Evolutionary conservation across 306 rosid genomes (phyloP).

Genomic region (Medicago arabica): DNA sequence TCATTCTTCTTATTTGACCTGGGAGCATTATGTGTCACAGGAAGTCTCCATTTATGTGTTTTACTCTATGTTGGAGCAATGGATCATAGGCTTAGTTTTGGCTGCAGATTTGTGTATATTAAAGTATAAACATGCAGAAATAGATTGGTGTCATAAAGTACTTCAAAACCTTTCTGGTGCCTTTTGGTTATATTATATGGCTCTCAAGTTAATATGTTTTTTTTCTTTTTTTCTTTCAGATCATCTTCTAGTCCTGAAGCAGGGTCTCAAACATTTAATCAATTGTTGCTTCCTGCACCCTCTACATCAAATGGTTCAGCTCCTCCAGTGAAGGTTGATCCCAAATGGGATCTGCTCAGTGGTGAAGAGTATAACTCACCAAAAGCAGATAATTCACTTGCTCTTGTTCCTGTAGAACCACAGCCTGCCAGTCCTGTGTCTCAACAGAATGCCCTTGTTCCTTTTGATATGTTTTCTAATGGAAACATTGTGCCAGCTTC

Average conservation of each 20-base stretch:
- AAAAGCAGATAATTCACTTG: conserved; percentile 78
- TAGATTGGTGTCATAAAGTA: conserved; percentile 24
- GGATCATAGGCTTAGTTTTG: conserved; percentile 22
- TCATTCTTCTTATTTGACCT: conserved; percentile 26
- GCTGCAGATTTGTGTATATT: conserved; percentile 12
- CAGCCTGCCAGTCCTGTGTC: conserved; percentile 62
- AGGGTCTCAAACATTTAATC: conserved; percentile 74
- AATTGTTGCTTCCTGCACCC: conserved; percentile 80
- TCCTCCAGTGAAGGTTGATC: conserved; percentile 55
- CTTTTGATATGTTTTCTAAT: conserved; percentile 79
- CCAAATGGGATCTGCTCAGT: conserved; percentile 90
- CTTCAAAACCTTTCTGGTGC: conserved; percentile 19
- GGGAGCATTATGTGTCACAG: conserved; percentile 34
- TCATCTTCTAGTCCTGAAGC: conserved; percentile 65
- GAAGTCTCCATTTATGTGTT: conserved; percentile 30
- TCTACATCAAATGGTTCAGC: conserved; percentile 58
- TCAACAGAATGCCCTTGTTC: conserved; percentile 87
- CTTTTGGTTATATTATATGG: conserved; percentile 44
- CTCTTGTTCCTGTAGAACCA: conserved; percentile 86
- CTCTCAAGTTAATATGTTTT: conserved; percentile 26
- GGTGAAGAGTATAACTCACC: conserved; percentile 92
- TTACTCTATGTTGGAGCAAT: conserved; percentile 14
- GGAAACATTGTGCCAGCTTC: conserved; percentile 54
- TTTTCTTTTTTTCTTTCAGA: too few species aligned
- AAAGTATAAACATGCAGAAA: conserved; percentile 20